Percentiles rank a stretch among this genome's conserved stretches.
phyloP scores from a whole-genome alignment of 2,329 filamentous ascomycete species.

The Epichloe typhina region DNA sequence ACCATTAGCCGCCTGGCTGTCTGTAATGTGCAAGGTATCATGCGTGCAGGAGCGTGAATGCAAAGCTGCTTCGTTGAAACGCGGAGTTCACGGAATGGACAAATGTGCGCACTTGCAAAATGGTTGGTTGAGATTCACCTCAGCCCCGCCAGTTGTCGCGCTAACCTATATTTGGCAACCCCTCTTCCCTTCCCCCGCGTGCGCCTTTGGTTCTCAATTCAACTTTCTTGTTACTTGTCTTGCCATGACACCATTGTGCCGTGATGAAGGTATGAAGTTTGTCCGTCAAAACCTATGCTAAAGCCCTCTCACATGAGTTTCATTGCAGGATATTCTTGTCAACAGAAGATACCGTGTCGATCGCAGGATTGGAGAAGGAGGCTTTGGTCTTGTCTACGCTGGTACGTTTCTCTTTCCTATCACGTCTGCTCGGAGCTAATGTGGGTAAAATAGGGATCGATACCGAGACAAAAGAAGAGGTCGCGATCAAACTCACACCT shows the following conservation, averaged over 20 bases:
- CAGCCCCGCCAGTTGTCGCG: too few species aligned
- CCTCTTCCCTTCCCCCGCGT: too few species aligned
- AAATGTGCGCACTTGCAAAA: too few species aligned
- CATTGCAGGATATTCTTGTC: not conserved
- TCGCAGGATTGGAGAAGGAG: constrained; percentile 1
- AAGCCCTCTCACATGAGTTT: not conserved
- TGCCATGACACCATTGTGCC: not conserved
- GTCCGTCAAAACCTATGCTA: not conserved
- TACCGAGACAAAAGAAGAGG: constrained; percentile 98
- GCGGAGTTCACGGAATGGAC: not conserved
- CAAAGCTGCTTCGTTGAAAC: not conserved
- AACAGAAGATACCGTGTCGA: not conserved
- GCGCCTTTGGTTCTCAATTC: not conserved
- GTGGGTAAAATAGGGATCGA: constrained; percentile 60
- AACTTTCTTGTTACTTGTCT: not conserved
- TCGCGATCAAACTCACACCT: constrained; percentile 97
- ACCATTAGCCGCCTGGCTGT: not conserved
- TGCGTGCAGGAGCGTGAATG: not conserved
- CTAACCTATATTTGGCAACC: too few species aligned
- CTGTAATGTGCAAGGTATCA: not conserved
- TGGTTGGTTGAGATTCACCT: too few species aligned
- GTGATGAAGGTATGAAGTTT: not conserved
- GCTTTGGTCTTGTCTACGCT: constrained; percentile 3
- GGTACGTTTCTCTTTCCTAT: not conserved
- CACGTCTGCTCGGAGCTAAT: not conserved